A percentile compares a stretch with the other conserved stretches of the same genome.
These are phyloP conservation scores for Rubus parviflorus DNA, from an alignment of 306 rosid genomes.

Conservation along the genomic window DNA sequence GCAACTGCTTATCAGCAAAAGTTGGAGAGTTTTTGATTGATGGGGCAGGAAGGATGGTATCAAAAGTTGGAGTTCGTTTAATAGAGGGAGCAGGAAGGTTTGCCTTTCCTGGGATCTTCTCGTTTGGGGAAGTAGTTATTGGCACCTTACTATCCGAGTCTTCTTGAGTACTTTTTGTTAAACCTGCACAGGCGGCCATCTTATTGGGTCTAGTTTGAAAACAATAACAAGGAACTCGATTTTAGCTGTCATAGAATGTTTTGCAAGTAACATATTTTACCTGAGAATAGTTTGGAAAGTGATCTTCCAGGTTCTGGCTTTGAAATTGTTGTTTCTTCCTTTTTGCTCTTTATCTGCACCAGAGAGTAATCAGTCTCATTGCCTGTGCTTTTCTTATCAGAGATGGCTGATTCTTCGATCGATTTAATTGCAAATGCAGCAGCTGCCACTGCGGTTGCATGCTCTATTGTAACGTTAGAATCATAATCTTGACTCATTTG, in stretches of 20 bases:
- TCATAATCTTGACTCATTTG: constrained; percentile 50
- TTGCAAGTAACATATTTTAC: constrained; percentile 32
- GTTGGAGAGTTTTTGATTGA: constrained; percentile 34
- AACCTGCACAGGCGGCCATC: constrained; percentile 34
- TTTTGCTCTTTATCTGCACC: constrained; percentile 34
- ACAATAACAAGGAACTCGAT: neutral
- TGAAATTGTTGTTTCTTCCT: constrained; percentile 38
- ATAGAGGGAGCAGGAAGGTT: constrained; percentile 32
- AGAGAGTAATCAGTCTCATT: constrained; percentile 28
- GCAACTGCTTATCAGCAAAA: constrained; percentile 27
- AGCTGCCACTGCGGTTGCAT: constrained; percentile 76
- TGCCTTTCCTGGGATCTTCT: constrained; percentile 36
- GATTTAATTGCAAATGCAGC: constrained; percentile 54
- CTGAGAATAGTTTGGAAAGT: constrained; percentile 48
- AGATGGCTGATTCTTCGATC: constrained; percentile 31
- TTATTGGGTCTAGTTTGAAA: neutral
- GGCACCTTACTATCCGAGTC: constrained; percentile 36
- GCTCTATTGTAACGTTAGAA: constrained; percentile 38
- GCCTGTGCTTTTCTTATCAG: constrained; percentile 3
- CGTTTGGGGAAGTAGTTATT: constrained; percentile 21
- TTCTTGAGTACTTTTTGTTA: constrained; percentile 31
- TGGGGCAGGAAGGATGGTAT: constrained; percentile 25
- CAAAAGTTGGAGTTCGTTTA: constrained; percentile 32
- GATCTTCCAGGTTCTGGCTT: constrained; percentile 30
- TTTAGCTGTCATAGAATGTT: neutral